These are phyloP conservation scores for Backusella sp. DNA, from an alignment of 192 early-diverging fungal species.

Conservation along the genomic window DNA sequence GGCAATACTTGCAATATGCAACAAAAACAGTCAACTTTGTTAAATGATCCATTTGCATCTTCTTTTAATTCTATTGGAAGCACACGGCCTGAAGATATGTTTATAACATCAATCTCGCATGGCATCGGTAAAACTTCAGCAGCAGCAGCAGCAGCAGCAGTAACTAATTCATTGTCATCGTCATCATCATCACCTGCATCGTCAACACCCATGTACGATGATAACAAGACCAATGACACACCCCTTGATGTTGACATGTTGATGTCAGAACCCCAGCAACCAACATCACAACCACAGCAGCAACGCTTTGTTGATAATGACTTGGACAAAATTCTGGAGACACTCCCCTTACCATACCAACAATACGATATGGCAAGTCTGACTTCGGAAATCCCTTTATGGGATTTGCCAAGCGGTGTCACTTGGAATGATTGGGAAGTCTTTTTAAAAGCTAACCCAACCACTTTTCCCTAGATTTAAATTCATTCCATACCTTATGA, in stretches of 20 bases:
- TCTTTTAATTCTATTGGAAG: neutral
- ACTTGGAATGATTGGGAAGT: slow-evolving; percentile 16
- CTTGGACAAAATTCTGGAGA: neutral
- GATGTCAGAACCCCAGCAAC: neutral
- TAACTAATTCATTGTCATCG: neutral
- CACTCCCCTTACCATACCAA: neutral
- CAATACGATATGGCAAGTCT: slow-evolving; percentile 1
- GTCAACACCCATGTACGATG: neutral
- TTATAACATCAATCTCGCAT: slow-evolving; percentile 3
- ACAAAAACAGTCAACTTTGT: neutral
- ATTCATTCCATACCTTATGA: too few species aligned
- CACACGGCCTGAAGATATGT: slow-evolving; percentile 19
- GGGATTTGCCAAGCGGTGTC: slow-evolving; percentile 9
- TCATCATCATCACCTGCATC: neutral
- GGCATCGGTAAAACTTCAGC: neutral
- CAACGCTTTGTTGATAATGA: slow-evolving; percentile 4
- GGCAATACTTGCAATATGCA: neutral
- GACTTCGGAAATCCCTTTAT: neutral
- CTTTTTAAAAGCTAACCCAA: slow-evolving; percentile 1
- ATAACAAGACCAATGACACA: neutral
- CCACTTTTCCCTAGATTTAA: too few species aligned
- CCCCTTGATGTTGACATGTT: neutral
- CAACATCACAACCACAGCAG: neutral
- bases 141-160: neutral
- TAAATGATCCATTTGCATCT: neutral